Conservation (phyloP, 495 filamentous ascomycete genomes). For the Platismatia glauca region DNA sequence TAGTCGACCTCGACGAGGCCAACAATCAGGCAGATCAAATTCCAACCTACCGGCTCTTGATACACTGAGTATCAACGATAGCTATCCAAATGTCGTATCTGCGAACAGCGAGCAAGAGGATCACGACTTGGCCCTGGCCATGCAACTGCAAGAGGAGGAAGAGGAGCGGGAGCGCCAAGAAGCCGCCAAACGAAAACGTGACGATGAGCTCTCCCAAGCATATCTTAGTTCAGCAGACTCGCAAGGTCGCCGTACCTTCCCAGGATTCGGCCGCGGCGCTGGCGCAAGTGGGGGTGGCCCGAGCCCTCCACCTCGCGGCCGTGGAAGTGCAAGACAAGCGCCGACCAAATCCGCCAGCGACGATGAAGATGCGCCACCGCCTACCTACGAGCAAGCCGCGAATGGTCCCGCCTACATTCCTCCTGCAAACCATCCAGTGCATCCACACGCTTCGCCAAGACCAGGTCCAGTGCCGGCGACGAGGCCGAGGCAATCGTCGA, state of each 20-base stretch:
- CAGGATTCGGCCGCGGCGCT: conserved; percentile 17
- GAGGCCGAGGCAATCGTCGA: conserved; percentile 16
- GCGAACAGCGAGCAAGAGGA: conserved; percentile 55
- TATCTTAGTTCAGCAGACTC: conserved; percentile 20
- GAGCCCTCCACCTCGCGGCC: conserved; percentile 9
- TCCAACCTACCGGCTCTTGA: conserved; percentile 9
- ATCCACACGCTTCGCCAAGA: conserved; percentile 36
- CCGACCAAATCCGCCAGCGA: conserved; percentile 29
- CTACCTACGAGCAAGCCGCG: conserved; percentile 74
- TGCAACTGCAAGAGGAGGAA: conserved; percentile 79
- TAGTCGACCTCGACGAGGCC: conserved; percentile 6
- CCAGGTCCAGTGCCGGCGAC: neutral
- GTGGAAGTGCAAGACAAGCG: conserved; percentile 19
- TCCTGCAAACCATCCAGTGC: conserved; percentile 48
- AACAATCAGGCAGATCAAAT: conserved; percentile 19
- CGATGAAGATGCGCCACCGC: conserved; percentile 58
- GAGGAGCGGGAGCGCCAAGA: conserved; percentile 54
- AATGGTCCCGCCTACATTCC: conserved; percentile 54
- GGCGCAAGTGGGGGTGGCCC: conserved; percentile 6
- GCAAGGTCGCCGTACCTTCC: conserved; percentile 19
- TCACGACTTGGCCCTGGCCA: conserved; percentile 65
- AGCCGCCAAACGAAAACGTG: conserved; percentile 30
- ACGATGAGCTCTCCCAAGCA: conserved; percentile 30
- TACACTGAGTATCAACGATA: conserved; percentile 30
- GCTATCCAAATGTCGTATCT: neutral